Conservation (phyloP, 768 basidiomycete species). For the Lactarius quietus region DNA sequence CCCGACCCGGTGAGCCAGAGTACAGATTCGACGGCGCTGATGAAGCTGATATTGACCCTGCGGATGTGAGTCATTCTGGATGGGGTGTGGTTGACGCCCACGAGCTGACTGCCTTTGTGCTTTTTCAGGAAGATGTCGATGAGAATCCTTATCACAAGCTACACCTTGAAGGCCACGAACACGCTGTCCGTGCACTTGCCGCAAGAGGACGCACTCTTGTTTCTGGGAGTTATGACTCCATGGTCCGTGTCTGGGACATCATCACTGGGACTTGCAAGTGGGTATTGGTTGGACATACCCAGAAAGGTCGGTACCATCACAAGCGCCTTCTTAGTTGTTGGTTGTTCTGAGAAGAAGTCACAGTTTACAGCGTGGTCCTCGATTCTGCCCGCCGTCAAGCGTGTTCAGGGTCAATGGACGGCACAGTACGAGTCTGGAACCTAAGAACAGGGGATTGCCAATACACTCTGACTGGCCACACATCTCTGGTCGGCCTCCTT, state of each 20-base stretch:
- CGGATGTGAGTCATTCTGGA: constrained; percentile 37
- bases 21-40: constrained; percentile 65
- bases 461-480: constrained; percentile 84
- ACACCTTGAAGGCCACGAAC: constrained; percentile 83
- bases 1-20: constrained; percentile 67
- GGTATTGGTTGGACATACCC: constrained; percentile 81
- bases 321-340: constrained; percentile 2
- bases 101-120: constrained; percentile 1
- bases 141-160: constrained; percentile 89
- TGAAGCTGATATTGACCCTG: constrained; percentile 56
- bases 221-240: constrained; percentile 94
- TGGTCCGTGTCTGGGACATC: constrained; percentile 94
- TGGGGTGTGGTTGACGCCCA: neutral
- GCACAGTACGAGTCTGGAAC: constrained; percentile 94
- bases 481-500: constrained; percentile 90
- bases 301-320: constrained; percentile 64
- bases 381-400: constrained; percentile 85
- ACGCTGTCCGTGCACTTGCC: constrained; percentile 90
- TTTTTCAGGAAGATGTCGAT: constrained; percentile 54
- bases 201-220: constrained; percentile 87
- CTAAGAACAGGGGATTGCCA: constrained; percentile 75
- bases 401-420: constrained; percentile 98
- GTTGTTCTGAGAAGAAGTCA: constrained; percentile 12
- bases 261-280: constrained; percentile 77
- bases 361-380: constrained; percentile 94